phyloP scores from a whole-genome alignment of 164 flowering plant species.

The Magnolia officinalis region DNA sequence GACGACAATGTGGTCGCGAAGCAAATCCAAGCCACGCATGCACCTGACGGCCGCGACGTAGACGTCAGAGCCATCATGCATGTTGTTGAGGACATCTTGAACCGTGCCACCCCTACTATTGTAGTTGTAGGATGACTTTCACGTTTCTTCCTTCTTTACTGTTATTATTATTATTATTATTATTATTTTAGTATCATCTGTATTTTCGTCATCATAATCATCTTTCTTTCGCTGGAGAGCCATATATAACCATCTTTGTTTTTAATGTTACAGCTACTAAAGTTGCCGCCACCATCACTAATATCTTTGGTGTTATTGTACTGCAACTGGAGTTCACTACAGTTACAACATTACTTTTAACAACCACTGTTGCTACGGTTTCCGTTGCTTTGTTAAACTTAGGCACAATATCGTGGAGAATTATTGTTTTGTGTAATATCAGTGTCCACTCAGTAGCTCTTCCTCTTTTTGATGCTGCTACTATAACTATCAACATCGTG shows the following conservation, averaged over 20 bases:
- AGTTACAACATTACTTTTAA: too few relatives aligned
- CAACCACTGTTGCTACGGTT: too few relatives aligned
- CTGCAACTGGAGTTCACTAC: too few relatives aligned
- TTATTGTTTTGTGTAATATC: too few relatives aligned
- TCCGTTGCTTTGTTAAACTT: too few relatives aligned
- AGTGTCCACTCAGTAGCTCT: too few relatives aligned
- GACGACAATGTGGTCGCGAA: slow-evolving; percentile 58
- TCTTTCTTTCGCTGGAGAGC: not conserved
- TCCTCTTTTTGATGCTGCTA: too few relatives aligned
- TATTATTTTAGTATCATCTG: not conserved
- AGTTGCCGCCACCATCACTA: too few relatives aligned
- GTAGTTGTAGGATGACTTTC: not conserved
- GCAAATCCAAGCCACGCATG: slow-evolving; percentile 53
- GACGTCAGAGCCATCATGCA: slow-evolving; percentile 52
- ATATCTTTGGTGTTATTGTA: too few relatives aligned
- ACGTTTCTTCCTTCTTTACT: not conserved
- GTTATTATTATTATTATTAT: not conserved
- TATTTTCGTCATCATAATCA: not conserved
- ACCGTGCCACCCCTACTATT: slow-evolving; percentile 25
- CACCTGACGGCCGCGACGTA: slow-evolving; percentile 56
- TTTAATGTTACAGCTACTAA: not conserved
- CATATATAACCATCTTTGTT: not conserved
- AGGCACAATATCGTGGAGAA: too few relatives aligned
- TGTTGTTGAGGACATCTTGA: slow-evolving; percentile 57
- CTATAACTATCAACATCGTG: too few relatives aligned